Conservation (phyloP, 805 yeast genomes). For the Kluyveromyces aestuarii region DNA sequence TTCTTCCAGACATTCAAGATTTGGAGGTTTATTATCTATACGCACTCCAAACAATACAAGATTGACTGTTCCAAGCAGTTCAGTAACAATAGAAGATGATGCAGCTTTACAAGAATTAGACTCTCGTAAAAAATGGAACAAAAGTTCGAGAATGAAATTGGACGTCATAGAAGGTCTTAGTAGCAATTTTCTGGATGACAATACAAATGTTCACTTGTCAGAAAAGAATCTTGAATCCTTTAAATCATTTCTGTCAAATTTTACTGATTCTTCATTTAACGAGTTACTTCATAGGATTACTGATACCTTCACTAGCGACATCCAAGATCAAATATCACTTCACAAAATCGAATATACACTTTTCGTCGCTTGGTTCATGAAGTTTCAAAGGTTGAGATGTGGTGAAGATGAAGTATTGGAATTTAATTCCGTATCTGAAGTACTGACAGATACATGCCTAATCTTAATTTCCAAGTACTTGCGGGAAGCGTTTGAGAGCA, state of each 20-base stretch:
- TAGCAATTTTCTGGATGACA: conserved; percentile 16
- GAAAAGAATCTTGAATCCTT: conserved; percentile 27
- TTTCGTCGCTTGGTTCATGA: conserved; percentile 66
- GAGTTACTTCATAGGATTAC: conserved; percentile 49
- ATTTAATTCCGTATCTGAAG: conserved; percentile 40
- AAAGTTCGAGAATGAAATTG: conserved; percentile 24
- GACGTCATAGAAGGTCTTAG: conserved; percentile 28
- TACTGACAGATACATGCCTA: conserved; percentile 53
- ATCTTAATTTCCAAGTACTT: conserved; percentile 36
- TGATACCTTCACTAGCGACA: conserved; percentile 35
- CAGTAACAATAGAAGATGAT: conserved; percentile 44
- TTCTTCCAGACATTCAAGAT: conserved; percentile 77
- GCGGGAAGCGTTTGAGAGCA: conserved; percentile 33
- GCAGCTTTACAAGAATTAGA: conserved; percentile 60
- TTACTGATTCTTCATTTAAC: conserved; percentile 69
- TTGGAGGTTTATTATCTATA: conserved; percentile 77
- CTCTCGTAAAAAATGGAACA: conserved; percentile 55
- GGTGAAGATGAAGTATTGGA: conserved; percentile 19
- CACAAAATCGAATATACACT: conserved; percentile 42
- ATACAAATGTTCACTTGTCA: conserved; percentile 22
- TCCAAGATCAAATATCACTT: conserved; percentile 24
- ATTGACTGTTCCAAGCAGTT: conserved; percentile 63
- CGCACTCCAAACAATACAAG: conserved; percentile 51
- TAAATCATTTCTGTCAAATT: conserved; percentile 42
- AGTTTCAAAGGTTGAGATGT: conserved; percentile 44